Percentiles rank a stretch among this genome's conserved stretches.
phyloP scores from a whole-genome alignment of 345 rosid species.

The Syzygium jambos region DNA sequence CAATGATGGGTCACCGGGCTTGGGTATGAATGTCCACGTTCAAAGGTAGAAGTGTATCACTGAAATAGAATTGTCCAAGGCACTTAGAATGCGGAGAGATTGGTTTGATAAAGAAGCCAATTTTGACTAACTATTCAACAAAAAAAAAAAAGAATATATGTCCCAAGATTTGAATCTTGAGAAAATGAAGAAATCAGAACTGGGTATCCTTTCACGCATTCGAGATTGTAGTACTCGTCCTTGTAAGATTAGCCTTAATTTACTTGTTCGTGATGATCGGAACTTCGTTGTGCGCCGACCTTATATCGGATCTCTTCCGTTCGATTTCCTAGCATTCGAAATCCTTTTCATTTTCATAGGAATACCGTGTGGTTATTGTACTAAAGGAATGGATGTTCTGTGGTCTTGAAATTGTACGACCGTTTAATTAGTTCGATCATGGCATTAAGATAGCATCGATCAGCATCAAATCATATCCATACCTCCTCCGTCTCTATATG shows the following conservation, averaged over 20 bases:
- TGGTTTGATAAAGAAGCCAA: not conserved
- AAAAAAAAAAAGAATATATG: not conserved
- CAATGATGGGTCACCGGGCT: not conserved
- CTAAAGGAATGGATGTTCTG: not conserved
- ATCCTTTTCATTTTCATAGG: not conserved
- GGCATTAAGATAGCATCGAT: not conserved
- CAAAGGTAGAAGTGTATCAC: not conserved
- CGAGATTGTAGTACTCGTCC: not conserved
- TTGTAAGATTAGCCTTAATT: not conserved
- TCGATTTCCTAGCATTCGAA: not conserved
- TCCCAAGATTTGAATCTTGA: not conserved
- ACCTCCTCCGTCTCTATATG: not conserved
- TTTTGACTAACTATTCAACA: not conserved
- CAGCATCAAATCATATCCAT: not conserved
- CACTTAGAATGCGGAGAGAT: not conserved
- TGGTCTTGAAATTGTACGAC: not conserved
- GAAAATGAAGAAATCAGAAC: not conserved
- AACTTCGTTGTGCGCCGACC: fast-evolving
- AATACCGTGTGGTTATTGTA: too few species aligned
- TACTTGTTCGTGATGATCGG: not conserved
- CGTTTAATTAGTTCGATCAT: not conserved
- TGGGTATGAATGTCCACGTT: not conserved
- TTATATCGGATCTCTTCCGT: not conserved
- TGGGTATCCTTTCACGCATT: not conserved
- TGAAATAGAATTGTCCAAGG: not conserved